Base-by-base conservation (phyloP, 1,284 basidiomycete genomes). In the Termitomyces sp. region DNA sequence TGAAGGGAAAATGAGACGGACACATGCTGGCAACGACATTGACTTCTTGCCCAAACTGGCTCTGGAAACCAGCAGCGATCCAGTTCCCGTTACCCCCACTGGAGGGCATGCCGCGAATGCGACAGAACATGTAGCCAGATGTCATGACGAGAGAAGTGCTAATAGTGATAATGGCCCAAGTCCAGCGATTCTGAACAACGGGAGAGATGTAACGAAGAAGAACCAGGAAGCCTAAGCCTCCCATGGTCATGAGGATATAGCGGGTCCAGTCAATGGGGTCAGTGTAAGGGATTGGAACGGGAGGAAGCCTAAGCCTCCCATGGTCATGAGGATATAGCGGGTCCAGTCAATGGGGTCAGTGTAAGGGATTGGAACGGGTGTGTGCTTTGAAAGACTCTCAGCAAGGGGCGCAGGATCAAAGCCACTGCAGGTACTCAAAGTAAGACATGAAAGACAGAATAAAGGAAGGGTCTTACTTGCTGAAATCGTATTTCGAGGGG, bases 61-160 rank as follows among this genome's bases (percentile, higher is more conserved):
- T 93, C 67, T 89, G 86, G 73, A 89, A 98, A 1, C 96, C 95
- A 8, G 75, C 79, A 8, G 92, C 90, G 65, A 98, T 89, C 87
- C 93, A 95, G 58, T 78, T 79, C 19, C 86, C 84, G 65, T 72
- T 85, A 2, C 72, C 70, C 36, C 82, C 84, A 50, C 80, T 77
- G 65, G 84, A 93, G 1, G 94, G 94, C 54, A 83, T 82, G 47
- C 80, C 80, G 59, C 96, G 86, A 65, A 99, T 99, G 60, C 87
- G 87, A 63, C 92, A 93, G 78, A 97, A 99, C 97, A 99, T 99
- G 76, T 88, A 90, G 3, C 94, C 94, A 7, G 86, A 84, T 9
- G 86, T 95, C 86, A 96, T 94, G 63, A 92, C 72, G 33, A 95
- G 78, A 38, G 86, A 86, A 5, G 81, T 78, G 54, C 86, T 60